Base-by-base conservation (phyloP, 306 rosid genomes). In the Carpinus fangiana region DNA sequence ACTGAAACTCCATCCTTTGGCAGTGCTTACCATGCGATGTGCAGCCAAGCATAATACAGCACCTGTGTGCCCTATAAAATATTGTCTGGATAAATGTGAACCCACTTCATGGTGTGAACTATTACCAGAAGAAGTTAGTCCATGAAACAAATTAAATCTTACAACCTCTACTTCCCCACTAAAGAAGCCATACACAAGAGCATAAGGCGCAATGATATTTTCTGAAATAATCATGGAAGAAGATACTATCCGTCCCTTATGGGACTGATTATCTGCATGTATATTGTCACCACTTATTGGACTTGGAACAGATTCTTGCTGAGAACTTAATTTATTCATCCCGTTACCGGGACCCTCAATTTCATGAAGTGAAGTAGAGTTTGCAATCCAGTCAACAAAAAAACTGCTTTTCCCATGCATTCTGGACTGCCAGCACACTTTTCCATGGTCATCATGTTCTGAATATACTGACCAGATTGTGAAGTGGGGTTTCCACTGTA, bases 21-120 rank as follows among this genome's bases (percentile, higher is more conserved):
- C 84, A 80, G 59, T 77, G 47, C 90, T 87, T 69, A 73, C 81
- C 91, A 90, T 87, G 66, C 76, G 91, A 84, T 95, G 98, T 36
- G 91, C 96, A 70, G 98, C 98, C 90, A 95, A 87, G 82, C 98
- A 95, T 77, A 95, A 91, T 57, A 95, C 90, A 57, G 98, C 89
- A 76, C 90, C 93, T 28, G 88, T 85, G 78, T 95, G 98, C 52
- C 98, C 98, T 16, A 72, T 83, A 85, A 90, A 89, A 79, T 67
- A 72, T 84, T 88, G 93, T 80, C 85, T 79, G 73, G 87, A 86
- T 4, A 78, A 78, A 80, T 79, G 73, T 48, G 93, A 80, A 78
- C 84, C 74, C 68, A 70, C 84, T 72, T 84, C 84, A 59, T 78
- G 77, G 52, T 38, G 83, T 72, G 94, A 76, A 82, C 87, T 87